Evolutionary conservation across 257 asterid genomes (phyloP).

Genomic region (Voacanga thouarsii): DNA sequence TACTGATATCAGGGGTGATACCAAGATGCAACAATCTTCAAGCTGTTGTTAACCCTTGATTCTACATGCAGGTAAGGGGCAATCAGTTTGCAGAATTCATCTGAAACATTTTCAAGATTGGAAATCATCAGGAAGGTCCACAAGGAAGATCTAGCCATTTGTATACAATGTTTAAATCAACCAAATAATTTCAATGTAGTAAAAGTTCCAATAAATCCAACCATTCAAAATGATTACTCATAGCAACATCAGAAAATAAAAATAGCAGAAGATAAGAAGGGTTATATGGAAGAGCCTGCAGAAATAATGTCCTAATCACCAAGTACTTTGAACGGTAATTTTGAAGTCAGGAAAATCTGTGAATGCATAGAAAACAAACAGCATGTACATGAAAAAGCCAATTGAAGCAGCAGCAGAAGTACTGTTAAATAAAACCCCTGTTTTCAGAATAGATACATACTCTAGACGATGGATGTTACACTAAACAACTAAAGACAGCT

Average conservation of each 20-base stretch:
- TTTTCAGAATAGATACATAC: not conserved
- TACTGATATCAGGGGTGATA: not conserved
- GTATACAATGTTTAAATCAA: not conserved
- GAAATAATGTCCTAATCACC: not conserved
- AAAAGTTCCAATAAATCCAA: not conserved
- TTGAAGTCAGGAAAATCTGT: not conserved
- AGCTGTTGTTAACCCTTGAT: not conserved
- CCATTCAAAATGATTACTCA: too few species aligned
- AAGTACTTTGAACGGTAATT: too few species aligned
- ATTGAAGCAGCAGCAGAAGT: too few species aligned
- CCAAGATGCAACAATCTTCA: constrained; percentile 3
- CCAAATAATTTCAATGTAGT: not conserved
- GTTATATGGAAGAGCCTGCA: not conserved
- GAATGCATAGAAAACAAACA: too few species aligned
- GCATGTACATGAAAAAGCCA: too few species aligned
- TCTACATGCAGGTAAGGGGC: not conserved
- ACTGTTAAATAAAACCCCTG: too few species aligned
- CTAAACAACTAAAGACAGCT: too few species aligned
- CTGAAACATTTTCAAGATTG: not conserved
- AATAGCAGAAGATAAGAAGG: not conserved
- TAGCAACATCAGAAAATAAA: too few species aligned
- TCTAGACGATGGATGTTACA: not conserved
- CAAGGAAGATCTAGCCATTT: not conserved
- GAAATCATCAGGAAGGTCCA: not conserved
- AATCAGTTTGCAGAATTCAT: not conserved